phyloP scores from a whole-genome alignment of 495 filamentous ascomycete species.

The Xanthoparmelia taractica region DNA sequence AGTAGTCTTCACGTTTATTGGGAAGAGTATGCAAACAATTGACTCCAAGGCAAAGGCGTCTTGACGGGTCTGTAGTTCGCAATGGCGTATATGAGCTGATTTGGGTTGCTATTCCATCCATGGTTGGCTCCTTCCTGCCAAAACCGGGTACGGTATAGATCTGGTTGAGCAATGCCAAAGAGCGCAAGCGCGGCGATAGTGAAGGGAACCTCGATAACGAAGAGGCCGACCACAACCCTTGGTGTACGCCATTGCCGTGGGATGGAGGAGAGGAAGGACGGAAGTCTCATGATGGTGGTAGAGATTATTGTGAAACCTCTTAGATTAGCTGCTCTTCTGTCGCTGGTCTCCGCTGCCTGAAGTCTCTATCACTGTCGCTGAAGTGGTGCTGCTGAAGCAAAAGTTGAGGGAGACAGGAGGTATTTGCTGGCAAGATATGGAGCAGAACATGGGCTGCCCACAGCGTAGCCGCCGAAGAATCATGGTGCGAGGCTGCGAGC shows the following conservation, averaged over 20 bases:
- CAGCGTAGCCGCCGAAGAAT: constrained; percentile 21
- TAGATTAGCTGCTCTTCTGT: constrained; percentile 4
- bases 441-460: constrained; percentile 13
- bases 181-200: constrained; percentile 66
- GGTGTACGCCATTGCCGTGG: constrained; percentile 58
- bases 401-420: constrained; percentile 16
- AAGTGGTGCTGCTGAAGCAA: neutral
- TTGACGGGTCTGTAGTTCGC: constrained; percentile 63
- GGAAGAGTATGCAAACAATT: constrained; percentile 52
- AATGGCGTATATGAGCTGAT: constrained; percentile 61
- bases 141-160: constrained; percentile 68
- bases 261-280: constrained; percentile 20
- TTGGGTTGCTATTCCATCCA: constrained; percentile 76
- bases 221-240: constrained; percentile 54
- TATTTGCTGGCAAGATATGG: constrained; percentile 8
- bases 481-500: neutral
- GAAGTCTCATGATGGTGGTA: constrained; percentile 15
- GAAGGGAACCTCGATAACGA: constrained; percentile 61
- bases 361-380: neutral
- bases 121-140: constrained; percentile 76
- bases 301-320: neutral
- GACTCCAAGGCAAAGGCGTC: constrained; percentile 73
- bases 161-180: constrained; percentile 72
- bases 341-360: constrained; percentile 8
- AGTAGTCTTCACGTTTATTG: constrained; percentile 12